Base-by-base conservation (phyloP, 257 asterid genomes). In the Primulina tabacum region DNA sequence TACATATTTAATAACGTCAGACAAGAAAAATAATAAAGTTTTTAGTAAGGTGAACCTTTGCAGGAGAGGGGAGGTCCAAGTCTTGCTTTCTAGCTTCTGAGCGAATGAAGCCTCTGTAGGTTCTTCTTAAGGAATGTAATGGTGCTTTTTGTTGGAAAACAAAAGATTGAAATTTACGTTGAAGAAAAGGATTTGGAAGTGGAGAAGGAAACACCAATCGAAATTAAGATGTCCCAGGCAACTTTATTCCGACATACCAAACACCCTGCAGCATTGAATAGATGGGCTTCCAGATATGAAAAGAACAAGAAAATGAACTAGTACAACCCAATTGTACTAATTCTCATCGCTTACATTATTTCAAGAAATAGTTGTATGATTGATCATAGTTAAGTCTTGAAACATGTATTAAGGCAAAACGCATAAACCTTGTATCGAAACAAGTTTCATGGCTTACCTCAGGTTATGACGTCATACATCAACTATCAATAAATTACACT, bases 41-140 rank as follows among this genome's bases (percentile, higher is more conserved):
- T 64, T 75, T 66, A 74, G 73, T 37, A 55, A 64, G 38, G 47
- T 61, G 67, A 81, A 92, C 95, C 97, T 93, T 93, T 16, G 86
- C 90, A 38, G 99, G 99, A 71, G 96, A 90, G 24, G 24, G 99
- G 99, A 68, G 93, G 97, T 60, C 96, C 96, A 59, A 93, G 72
- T 95, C 88, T 82, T 90, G 86, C 75, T 38, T 79, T 68, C 84
- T 86, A 77, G 90, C 77, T 82, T 85, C 87, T 16, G 96, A 72
- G 16, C 66, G 69, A 76, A 85, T 81, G 65, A 64, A 35, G 52
- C 90, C 88, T 68, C 83, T 78, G 32, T 62, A 28, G 52, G 83
- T 76, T 82, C 84, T 76, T 82, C 84, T 83, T 67, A 65, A 53
- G 65, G 87, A 67, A 69, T 65, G 72, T 73, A 64, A 61, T 11